Evolutionary conservation across 345 rosid species (phyloP).

Genomic region (Eucalyptus camaldulensis): DNA sequence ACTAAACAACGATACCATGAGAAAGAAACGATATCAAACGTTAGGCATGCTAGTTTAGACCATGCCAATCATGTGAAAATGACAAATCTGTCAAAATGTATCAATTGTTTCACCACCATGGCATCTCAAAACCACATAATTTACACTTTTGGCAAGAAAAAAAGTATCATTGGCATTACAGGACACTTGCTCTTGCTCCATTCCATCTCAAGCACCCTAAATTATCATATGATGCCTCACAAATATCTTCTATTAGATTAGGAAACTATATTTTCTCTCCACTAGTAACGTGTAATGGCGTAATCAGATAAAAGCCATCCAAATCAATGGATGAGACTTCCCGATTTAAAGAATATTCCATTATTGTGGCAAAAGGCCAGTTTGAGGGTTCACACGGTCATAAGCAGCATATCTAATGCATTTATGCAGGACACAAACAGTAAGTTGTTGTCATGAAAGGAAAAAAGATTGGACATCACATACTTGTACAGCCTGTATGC

Average conservation of each 20-base stretch:
- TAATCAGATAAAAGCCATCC: neutral
- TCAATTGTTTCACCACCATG: neutral
- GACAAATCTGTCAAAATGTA: neutral
- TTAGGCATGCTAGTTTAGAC: neutral
- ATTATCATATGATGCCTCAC: neutral
- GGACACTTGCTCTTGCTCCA: neutral
- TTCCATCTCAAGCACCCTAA: neutral
- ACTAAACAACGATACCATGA: neutral
- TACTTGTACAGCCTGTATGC: conserved; percentile 90
- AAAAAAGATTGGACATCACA: conserved; percentile 6
- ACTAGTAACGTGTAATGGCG: fast-evolving
- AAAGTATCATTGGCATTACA: neutral
- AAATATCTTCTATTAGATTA: neutral
- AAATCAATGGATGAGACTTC: neutral
- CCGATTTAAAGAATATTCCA: neutral
- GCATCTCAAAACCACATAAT: neutral
- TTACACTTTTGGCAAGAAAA: neutral
- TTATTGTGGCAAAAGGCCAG: neutral
- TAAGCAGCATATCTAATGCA: neutral
- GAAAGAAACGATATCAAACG: neutral
- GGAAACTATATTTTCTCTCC: neutral
- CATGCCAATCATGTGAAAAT: neutral
- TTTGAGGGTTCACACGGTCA: neutral
- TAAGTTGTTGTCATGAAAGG: neutral
- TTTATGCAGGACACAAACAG: neutral